Evolutionary conservation across 2,329 filamentous ascomycete species (phyloP), one percentile per base, ranked within the genome.

Genomic region (Ceratocystis colombiana): DNA sequence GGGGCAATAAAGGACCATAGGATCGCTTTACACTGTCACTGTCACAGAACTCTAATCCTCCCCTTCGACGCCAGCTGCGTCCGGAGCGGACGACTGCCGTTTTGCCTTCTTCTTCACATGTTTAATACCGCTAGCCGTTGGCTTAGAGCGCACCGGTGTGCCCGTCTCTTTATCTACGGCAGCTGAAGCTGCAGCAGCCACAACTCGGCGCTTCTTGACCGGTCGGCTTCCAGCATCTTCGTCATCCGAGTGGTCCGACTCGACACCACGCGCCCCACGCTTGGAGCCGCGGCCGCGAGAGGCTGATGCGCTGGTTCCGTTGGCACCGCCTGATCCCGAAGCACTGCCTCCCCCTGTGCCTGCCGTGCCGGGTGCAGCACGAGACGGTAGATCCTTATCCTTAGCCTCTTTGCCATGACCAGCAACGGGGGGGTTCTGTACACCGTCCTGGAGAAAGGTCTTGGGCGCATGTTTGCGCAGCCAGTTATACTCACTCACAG

Each of bases 401-500:
- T 77, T 15, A n/a, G n/a, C 22, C 5, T 41, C 28, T 28, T 57
- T 41, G 61, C 37, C 8, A 30, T 33, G 55, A 15, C 28, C 30
- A 41, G 20, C 12, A 22, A 33, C 17, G n/a, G 64, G 59, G n/a
- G 57, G 50, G 20, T 59, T 67, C 2, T 62, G 55, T 5, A 64
- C 50, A 66, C 85, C 84, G 71, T 91, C 89, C 74, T 96, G 88
- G 22, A 95, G 77, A 77, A 96, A 92, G 62, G 91, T 86, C 74
- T 93, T 87, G 2, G 91, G 89, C 68, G 90, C 87, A 75, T 96
- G 82, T 73, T 90, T 86, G 69, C 90, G 84, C 12, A 99, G 83
- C 94, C 94, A 99, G 75, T 95, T 96, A 77, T 96, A 95, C 2
- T 96, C 92, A 68, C 89, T 95, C 53, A 90, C 89, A 0, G 92